Evolutionary conservation across 257 asterid species (phyloP), one percentile per base, ranked within the genome.

Genomic region (Solanum peruvianum): DNA sequence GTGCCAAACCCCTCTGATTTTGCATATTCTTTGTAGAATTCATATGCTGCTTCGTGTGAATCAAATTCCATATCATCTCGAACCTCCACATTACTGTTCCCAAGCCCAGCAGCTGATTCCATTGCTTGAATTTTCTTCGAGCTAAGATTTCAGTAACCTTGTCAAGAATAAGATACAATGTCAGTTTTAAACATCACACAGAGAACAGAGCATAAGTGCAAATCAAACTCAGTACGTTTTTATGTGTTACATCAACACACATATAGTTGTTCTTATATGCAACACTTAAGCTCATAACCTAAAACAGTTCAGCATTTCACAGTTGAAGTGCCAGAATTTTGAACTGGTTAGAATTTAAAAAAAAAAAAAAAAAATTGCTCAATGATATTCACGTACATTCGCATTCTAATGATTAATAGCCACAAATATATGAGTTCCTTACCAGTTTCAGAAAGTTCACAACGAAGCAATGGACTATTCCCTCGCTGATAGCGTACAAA

Each of bases 1-100:
- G 98, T 95, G 60, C 98, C 99, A 89, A 96, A 96, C 9, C 99
- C 98, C 15, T 88, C 94, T 8, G 98, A 93, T 94, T 92, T 94
- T 1, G 98, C 99, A 84, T 95, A 95, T 66, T 96, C 96, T 90
- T 92, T 96, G 33, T 95, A 96, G 82, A 91, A 93, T 14, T 95
- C 95, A 77, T 96, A 95, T 5, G 98, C 98, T 12, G 93, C 94
- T 83, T 94, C 98, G 45, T 94, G 99, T 6, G 98, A 90, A 75
- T 96, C 98, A 91, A 96, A 96, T 87, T 95, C 98, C 92, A 94
- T 89, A 56, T 90, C 96, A 84, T 88, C 94, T 84, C 87, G 91
- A 69, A 92, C 95, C 45, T 93, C 98, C 85, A 91, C 87, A 87
- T 85, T 90, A 49, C 93, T 88, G 91, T 87, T 91, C 70, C 88